Percentiles rank a stretch among this genome's conserved stretches.
These are phyloP conservation scores for Madurella mycetomatis DNA, from an alignment of 2,329 filamentous ascomycete species.

Conservation along the genomic window DNA sequence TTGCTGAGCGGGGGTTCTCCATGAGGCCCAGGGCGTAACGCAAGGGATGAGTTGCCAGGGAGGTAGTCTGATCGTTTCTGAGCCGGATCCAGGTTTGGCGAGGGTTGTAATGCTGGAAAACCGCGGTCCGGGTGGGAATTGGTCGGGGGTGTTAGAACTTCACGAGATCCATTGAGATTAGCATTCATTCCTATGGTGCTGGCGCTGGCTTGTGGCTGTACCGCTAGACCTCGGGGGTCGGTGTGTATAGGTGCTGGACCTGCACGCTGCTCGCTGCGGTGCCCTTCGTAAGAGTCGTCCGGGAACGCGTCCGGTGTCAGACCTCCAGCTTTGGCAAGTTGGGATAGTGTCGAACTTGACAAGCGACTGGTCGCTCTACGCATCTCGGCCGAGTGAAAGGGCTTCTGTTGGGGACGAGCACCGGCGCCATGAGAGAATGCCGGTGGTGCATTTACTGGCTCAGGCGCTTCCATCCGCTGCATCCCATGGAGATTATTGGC, in stretches of 20 bases:
- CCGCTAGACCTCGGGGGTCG: conserved; percentile 42
- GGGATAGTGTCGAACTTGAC: conserved; percentile 73
- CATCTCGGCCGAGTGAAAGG: conserved; percentile 71
- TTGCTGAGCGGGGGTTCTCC: conserved; percentile 21
- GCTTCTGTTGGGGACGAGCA: conserved; percentile 63
- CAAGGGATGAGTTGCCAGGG: conserved; percentile 28
- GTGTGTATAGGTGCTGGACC: conserved; percentile 30
- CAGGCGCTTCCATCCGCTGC: conserved; percentile 58
- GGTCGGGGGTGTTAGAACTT: conserved; percentile 44
- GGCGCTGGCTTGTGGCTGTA: conserved; percentile 46
- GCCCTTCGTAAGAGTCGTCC: conserved; percentile 29
- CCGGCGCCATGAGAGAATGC: conserved; percentile 73
- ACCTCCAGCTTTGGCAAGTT: conserved; percentile 68
- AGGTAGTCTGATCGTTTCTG: conserved; percentile 41
- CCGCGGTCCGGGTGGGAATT: conserved; percentile 30
- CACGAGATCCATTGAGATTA: conserved; percentile 51
- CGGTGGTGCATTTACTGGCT: conserved; percentile 73
- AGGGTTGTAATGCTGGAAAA: conserved; percentile 38
- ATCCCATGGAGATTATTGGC: conserved; percentile 52
- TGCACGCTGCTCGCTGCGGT: conserved; percentile 31
- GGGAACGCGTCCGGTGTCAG: conserved; percentile 36
- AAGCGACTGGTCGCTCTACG: conserved; percentile 79
- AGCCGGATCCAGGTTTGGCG: conserved; percentile 38
- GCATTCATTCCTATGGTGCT: conserved; percentile 48
- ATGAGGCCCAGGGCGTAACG: conserved; percentile 30